A percentile compares a stretch with the other conserved stretches of the same genome.
These are phyloP conservation scores for Cercophora sp. DNA, from an alignment of 495 filamentous ascomycete genomes.

Conservation along the genomic window DNA sequence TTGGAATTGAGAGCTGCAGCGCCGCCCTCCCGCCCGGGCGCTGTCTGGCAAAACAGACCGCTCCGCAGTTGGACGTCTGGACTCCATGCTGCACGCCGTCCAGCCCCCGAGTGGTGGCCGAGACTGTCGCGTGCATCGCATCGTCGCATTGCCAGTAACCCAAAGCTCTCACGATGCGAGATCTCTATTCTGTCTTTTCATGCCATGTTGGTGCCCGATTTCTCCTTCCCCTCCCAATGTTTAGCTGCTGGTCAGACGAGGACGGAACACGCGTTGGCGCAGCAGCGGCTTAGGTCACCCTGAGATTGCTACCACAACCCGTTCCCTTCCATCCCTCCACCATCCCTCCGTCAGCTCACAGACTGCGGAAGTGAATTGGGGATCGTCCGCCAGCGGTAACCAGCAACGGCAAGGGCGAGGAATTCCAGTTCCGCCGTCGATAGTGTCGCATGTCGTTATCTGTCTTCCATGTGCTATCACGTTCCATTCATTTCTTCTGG, in stretches of 20 bases:
- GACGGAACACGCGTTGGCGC: background rate
- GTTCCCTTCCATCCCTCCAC: background rate
- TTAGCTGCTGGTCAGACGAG: no score
- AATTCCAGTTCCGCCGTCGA: no score
- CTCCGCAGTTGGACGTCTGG: no score
- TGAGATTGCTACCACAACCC: no score
- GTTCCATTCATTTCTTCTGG: constrained; percentile 5
- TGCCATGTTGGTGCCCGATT: constrained; percentile 2
- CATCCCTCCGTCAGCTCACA: no score
- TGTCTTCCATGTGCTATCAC: background rate
- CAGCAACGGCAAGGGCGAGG: no score
- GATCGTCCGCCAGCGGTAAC: constrained; percentile 19
- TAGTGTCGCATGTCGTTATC: constrained; percentile 7
- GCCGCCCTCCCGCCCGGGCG: background rate
- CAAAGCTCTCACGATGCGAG: background rate
- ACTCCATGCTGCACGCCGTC: background rate
- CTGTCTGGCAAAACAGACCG: background rate
- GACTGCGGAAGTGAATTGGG: constrained; percentile 23
- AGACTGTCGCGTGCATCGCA: constrained; percentile 3
- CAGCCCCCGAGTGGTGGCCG: background rate
- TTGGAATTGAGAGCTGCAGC: constrained; percentile 9
- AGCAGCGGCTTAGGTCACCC: background rate
- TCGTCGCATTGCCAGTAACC: background rate
- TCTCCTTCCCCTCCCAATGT: background rate
- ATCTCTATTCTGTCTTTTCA: background rate